Evolutionary conservation across 2,329 filamentous ascomycete species (phyloP), one percentile per base, ranked within the genome.

Genomic region (Colletotrichum truncatum): DNA sequence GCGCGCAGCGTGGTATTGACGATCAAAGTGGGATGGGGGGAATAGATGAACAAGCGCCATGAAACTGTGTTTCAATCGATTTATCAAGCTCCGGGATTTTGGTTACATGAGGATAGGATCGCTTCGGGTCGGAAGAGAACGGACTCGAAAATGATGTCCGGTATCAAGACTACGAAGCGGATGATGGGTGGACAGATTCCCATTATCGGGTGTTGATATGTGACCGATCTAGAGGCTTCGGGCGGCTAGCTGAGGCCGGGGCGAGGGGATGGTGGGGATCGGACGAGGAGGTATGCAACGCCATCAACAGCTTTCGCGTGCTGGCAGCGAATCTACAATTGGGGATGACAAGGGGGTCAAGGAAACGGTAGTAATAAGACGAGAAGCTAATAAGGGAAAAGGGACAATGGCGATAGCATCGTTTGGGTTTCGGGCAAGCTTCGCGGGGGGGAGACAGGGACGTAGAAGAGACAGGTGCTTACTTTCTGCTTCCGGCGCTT

Each of bases 401-500:
- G 30, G 38, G 25, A 39, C 30, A 10, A 23, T 52, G 64, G 18
- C 9, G 32, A 41, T 6, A 41, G 11, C 11, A 55, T 30, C 52
- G 16, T 45, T 55, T 55, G 38, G 38, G 28, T 45, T 55, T 39
- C 38, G 52, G 52, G 21, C 38, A 12, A 52, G 18, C 45, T 36
- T 52, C n/a, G 45, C 23, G 52, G 48, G 23, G 18, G 34, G 32
- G 36, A 36, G 16, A 45, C 26, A 38, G 45, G 21, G 46, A 49
- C 23, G 38, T 28, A 41, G 38, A 25, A 34, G 28, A 53, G 36
- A 49, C 43, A 41, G n/a, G 21, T 28, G 71, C 84, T 81, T 73
- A 88, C 89, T 82, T 90, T 91, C 77, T 91, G 88, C 75, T 91
- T 91, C 67, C 88, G 84, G 65, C 84, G 82, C 76, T 89, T 90